phyloP scores from a whole-genome alignment of 805 yeast species.

The Wickerhamomyces rabaulensis region DNA sequence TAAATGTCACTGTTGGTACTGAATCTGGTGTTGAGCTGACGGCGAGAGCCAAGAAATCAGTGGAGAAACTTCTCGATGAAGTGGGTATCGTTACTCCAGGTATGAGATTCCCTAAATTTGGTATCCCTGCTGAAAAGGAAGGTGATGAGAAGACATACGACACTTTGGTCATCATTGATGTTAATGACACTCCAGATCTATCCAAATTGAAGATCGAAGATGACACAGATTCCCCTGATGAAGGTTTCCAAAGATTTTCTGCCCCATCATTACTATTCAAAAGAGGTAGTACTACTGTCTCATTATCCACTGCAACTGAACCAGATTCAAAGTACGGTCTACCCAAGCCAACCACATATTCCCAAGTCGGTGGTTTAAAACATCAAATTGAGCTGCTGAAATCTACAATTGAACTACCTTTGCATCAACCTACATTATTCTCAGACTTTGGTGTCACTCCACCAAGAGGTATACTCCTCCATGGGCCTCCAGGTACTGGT shows the following conservation, averaged over 20 bases:
- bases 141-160: slow-evolving; percentile 14
- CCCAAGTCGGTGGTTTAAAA: slow-evolving; percentile 71
- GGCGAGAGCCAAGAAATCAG: slow-evolving; percentile 23
- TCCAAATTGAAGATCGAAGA: slow-evolving; percentile 14
- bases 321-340: slow-evolving; percentile 36
- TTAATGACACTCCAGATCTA: slow-evolving; percentile 34
- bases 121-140: slow-evolving; percentile 12
- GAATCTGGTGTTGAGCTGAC: slow-evolving; percentile 17
- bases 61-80: slow-evolving; percentile 43
- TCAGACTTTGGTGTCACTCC: slow-evolving; percentile 85
- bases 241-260: slow-evolving; percentile 21
- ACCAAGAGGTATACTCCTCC: slow-evolving; percentile 87
- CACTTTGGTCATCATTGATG: slow-evolving; percentile 19
- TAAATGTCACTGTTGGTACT: slow-evolving; percentile 30
- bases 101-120: slow-evolving; percentile 28
- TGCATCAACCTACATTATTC: slow-evolving; percentile 71
- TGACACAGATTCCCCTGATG: slow-evolving; percentile 8
- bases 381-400: slow-evolving; percentile 57
- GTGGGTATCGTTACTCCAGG: slow-evolving; percentile 62
- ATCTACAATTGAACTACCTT: slow-evolving; percentile 72
- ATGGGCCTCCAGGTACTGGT: slow-evolving; percentile 98
- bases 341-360: slow-evolving; percentile 41
- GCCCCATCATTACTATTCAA: slow-evolving; percentile 46
- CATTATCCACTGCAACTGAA: slow-evolving; percentile 19
- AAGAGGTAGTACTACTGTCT: slow-evolving; percentile 27